Evolutionary conservation across 441 rosid species (phyloP), one percentile per base, ranked within the genome.

Genomic region (Rhodomyrtus psidioides): DNA sequence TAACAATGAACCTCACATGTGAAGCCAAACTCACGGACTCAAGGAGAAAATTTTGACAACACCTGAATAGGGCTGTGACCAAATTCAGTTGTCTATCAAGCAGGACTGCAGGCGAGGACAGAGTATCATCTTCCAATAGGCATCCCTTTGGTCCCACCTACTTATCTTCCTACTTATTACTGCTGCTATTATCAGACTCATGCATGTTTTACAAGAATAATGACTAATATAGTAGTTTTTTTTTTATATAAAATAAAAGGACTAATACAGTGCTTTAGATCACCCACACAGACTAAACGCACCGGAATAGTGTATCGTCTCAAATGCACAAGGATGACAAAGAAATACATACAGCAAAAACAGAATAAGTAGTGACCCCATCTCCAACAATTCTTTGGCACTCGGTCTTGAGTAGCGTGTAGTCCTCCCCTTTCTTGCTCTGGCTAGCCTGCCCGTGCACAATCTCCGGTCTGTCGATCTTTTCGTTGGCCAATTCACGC

Each of bases 391-490:
- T 91, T 87, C 99, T 86, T 85, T 95, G 95, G 83, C 99, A 95
- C 82, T 93, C 99, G 12, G 98, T 92, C 90, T 96, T 96, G 59
- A 96, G 86, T 27, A 98, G 91, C 0, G 95, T 93, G 60, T 91
- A 96, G 75, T 98, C 99, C 86, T 98, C 99, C 46, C 99, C 99
- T 90, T 98, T 98, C 96, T 98, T 98, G 95, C 98, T 96, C 84
- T 98, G 98, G 82, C 90, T 92, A 24, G 97, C 97, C 84, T 96
- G 95, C 9, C 99, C 99, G 12, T 94, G 91, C 44, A 91, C 79
- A 60, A 98, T 91, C 83, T 95, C 99, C 51, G 98, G 99, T 19
- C 94, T 92, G 85, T 93, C 98, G 30, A 93, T 84, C 90, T 94
- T 98, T 87, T 95, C 99, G 76, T 88, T 92, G 0, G 98, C 99